Conservation (phyloP, 768 basidiomycete species). For the Sistotremastrum niveocremeum region DNA sequence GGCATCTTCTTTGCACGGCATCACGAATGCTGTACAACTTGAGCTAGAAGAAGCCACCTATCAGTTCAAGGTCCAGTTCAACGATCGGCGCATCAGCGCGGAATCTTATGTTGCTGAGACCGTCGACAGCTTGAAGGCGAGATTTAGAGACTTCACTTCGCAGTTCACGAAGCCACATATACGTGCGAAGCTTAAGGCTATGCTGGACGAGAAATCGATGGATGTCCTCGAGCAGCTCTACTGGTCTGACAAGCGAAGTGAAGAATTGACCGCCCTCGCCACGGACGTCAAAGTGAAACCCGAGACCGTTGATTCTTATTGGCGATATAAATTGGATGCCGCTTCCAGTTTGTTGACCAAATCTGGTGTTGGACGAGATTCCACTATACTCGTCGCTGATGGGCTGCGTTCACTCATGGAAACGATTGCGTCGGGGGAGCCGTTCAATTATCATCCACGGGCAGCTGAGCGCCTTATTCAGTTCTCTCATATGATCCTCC, state of each 20-base stretch:
- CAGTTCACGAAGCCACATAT: slow-evolving; percentile 86
- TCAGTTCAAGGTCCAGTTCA: slow-evolving; percentile 98
- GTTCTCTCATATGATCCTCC: slow-evolving; percentile 85
- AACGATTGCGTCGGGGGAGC: slow-evolving; percentile 76
- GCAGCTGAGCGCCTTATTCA: slow-evolving; percentile 83
- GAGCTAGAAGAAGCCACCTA: slow-evolving; percentile 96
- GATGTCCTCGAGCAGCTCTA: slow-evolving; percentile 94
- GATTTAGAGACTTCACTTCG: slow-evolving; percentile 74
- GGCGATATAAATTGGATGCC: slow-evolving; percentile 94
- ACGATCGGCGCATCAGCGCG: slow-evolving; percentile 85
- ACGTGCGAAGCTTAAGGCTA: slow-evolving; percentile 74
- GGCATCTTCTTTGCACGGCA: slow-evolving; percentile 89
- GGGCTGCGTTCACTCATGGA: slow-evolving; percentile 84
- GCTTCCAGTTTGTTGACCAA: slow-evolving; percentile 89
- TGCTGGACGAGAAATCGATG: slow-evolving; percentile 96
- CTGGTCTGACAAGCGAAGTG: slow-evolving; percentile 82
- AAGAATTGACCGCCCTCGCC: slow-evolving; percentile 59
- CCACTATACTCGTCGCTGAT: slow-evolving; percentile 89
- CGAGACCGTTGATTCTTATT: slow-evolving; percentile 77
- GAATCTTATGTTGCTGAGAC: slow-evolving; percentile 98
- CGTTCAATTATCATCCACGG: slow-evolving; percentile 81
- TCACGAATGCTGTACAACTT: slow-evolving; percentile 93
- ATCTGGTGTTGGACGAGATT: slow-evolving; percentile 88
- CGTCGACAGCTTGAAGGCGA: slow-evolving; percentile 80
- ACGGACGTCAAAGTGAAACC: slow-evolving; percentile 56